Conservation (phyloP, 495 filamentous ascomycete genomes). For the Haplographium delicatum region DNA sequence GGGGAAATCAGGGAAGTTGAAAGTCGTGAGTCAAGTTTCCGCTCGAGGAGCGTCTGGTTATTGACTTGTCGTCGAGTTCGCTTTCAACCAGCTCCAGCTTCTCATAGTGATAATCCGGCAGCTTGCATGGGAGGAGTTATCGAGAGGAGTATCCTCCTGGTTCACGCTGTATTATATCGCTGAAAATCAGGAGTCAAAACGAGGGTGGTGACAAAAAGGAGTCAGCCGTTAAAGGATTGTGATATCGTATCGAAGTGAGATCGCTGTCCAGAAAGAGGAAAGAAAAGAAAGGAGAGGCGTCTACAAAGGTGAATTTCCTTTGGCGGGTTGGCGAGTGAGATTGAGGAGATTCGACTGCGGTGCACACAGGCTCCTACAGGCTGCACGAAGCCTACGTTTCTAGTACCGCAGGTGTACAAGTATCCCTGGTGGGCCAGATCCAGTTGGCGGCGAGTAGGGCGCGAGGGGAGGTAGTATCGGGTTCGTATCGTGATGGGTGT, state of each 20-base stretch:
- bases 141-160: not conserved
- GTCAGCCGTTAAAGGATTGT: slow-evolving; percentile 10
- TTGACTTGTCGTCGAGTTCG: slow-evolving; percentile 3
- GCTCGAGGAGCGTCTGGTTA: slow-evolving; percentile 4
- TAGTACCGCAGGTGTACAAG: not conserved
- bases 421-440: not conserved
- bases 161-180: not conserved
- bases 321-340: not conserved
- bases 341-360: slow-evolving; percentile 4
- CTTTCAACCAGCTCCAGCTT: slow-evolving; percentile 14
- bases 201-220: not conserved
- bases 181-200: not conserved
- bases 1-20: not conserved
- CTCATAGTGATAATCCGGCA: slow-evolving; percentile 12
- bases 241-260: slow-evolving; percentile 4
- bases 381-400: slow-evolving; percentile 1
- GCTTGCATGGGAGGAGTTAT: slow-evolving; percentile 11
- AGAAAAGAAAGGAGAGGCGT: slow-evolving; percentile 10
- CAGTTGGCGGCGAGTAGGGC: slow-evolving; percentile 5
- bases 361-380: not conserved
- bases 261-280: not conserved
- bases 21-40: too few relatives aligned
- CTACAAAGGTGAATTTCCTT: not conserved
- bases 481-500: not conserved
- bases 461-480: not conserved